Conservation (phyloP, 306 rosid genomes). For the Dalbergia cochinchinensis region DNA sequence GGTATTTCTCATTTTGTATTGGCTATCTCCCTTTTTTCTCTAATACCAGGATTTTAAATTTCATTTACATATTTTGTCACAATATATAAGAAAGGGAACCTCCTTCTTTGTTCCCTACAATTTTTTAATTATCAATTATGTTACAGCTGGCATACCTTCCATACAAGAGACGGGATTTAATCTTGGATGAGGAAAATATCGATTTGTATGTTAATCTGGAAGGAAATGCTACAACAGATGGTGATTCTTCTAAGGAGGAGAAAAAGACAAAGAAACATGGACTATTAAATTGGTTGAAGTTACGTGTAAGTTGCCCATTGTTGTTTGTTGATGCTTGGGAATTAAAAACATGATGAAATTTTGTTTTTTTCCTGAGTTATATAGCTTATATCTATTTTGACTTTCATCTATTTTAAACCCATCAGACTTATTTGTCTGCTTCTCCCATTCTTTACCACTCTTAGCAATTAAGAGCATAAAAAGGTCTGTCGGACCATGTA, state of each 20-base stretch:
- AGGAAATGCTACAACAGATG: conserved; percentile 69
- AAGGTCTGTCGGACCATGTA: conserved; percentile 1
- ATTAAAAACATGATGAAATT: conserved; percentile 24
- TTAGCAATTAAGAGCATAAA: conserved; percentile 25
- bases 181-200: conserved; percentile 87
- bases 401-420: conserved; percentile 28
- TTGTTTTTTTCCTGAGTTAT: conserved; percentile 21
- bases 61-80: neutral
- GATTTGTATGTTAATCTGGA: conserved; percentile 79
- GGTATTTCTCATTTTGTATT: conserved; percentile 47
- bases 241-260: conserved; percentile 75
- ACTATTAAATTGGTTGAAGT: conserved; percentile 90
- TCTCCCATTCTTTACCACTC: conserved; percentile 31
- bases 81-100: neutral
- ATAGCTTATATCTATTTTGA: conserved; percentile 31
- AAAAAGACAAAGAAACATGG: conserved; percentile 94
- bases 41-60: conserved; percentile 26
- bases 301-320: conserved; percentile 70
- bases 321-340: conserved; percentile 25
- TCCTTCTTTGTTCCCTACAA: conserved; percentile 3
- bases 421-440: conserved; percentile 27
- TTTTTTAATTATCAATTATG: conserved; percentile 44
- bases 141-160: conserved; percentile 97
- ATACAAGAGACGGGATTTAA: conserved; percentile 88
- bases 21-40: conserved; percentile 2